Conservation (phyloP, 2,329 filamentous ascomycete genomes). For the Zymoseptoria passerinii region DNA sequence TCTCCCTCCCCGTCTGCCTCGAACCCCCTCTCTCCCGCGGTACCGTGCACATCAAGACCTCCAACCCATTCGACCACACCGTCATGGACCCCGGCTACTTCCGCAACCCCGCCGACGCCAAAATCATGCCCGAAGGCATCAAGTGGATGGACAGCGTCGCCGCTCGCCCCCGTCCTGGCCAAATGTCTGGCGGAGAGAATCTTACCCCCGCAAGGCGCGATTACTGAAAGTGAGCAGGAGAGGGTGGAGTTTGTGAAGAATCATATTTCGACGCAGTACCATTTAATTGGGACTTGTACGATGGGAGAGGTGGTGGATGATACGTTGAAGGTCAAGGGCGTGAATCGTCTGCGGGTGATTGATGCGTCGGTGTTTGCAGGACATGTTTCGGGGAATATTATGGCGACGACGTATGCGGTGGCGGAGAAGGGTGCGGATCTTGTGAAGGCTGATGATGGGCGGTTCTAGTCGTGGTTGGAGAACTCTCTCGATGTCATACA, state of each 20-base stretch:
- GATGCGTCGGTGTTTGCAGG: conserved; percentile 31
- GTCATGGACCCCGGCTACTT: conserved; percentile 29
- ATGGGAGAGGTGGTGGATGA: conserved; percentile 29
- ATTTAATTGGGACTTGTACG: conserved; percentile 34
- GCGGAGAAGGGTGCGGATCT: conserved; percentile 32
- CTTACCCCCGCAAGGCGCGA: conserved; percentile 25
- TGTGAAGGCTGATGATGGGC: conserved; percentile 21
- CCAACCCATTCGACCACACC: conserved; percentile 21
- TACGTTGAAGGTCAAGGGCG: conserved; percentile 26
- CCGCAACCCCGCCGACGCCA: conserved; percentile 24
- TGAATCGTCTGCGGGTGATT: conserved; percentile 24
- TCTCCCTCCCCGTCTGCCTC: conserved; percentile 24
- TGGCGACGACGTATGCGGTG: conserved; percentile 29
- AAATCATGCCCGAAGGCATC: conserved; percentile 26
- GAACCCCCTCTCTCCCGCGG: conserved; percentile 25
- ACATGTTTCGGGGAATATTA: conserved; percentile 27
- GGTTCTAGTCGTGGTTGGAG: conserved; percentile 3
- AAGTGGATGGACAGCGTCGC: conserved; percentile 39
- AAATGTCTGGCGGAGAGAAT: conserved; percentile 33
- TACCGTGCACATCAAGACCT: conserved; percentile 25
- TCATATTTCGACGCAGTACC: conserved; percentile 31
- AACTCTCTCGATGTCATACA: too few relatives aligned
- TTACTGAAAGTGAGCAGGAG: conserved; percentile 22
- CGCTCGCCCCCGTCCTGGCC: conserved; percentile 35
- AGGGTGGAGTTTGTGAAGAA: conserved; percentile 22